Evolutionary conservation across 2,329 filamentous ascomycete species (phyloP).

Genomic region (Fusarium nygamai): DNA sequence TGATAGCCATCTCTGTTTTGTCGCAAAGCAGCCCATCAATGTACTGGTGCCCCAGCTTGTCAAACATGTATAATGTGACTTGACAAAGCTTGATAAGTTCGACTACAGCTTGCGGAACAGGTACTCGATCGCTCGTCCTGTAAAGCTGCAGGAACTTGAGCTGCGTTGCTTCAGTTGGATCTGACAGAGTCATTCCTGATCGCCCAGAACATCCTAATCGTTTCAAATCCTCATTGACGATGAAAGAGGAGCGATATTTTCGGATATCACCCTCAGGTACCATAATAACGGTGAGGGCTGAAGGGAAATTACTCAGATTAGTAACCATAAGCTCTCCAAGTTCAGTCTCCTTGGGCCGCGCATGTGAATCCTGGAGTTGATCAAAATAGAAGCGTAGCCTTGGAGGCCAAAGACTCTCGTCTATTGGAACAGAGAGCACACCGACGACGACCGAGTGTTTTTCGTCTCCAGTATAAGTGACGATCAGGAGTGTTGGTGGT

Average conservation of each 20-base stretch:
- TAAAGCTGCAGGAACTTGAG: conserved; percentile 94
- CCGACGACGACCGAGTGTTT: conserved; percentile 81
- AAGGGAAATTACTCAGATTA: conserved; percentile 91
- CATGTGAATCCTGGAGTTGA: conserved; percentile 85
- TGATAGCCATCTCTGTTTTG: conserved; percentile 87
- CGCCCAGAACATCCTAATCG: conserved; percentile 90
- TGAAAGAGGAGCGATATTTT: conserved; percentile 83
- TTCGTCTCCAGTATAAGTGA: conserved; percentile 89
- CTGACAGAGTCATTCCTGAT: conserved; percentile 81
- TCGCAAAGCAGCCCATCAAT: conserved; percentile 94
- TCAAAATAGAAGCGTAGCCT: conserved; percentile 85
- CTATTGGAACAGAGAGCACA: conserved; percentile 82
- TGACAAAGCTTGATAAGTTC: conserved; percentile 94
- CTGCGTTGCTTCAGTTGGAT: conserved; percentile 82
- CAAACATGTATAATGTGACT: conserved; percentile 86
- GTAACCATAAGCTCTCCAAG: conserved; percentile 92
- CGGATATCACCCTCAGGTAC: conserved; percentile 88
- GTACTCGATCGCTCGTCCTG: conserved; percentile 83
- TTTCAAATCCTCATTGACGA: conserved; percentile 95
- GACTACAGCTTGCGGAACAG: conserved; percentile 80
- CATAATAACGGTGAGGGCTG: conserved; percentile 88
- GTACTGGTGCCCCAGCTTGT: conserved; percentile 86
- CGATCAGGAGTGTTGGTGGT: conserved; percentile 90
- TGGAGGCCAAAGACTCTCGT: conserved; percentile 82
- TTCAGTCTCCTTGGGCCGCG: conserved; percentile 81